phyloP scores from a whole-genome alignment of 805 yeast genomes.

The Zygotorulaspora florentina region DNA sequence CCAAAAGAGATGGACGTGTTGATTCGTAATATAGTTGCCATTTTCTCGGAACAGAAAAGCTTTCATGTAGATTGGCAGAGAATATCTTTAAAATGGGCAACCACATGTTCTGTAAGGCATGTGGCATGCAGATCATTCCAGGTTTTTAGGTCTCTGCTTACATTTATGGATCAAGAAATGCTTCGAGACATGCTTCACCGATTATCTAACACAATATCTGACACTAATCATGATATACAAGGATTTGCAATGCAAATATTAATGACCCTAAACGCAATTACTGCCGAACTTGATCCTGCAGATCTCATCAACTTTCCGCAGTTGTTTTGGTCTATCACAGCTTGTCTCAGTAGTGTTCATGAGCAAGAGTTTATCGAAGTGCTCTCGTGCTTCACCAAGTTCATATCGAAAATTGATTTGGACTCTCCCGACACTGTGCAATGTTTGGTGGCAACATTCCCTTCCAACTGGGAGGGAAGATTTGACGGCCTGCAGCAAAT shows the following conservation, averaged over 20 bases:
- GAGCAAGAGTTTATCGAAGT: constrained; percentile 92
- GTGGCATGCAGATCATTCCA: constrained; percentile 96
- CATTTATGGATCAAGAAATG: constrained; percentile 81
- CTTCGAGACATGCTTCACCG: constrained; percentile 90
- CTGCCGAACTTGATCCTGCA: constrained; percentile 76
- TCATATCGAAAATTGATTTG: constrained; percentile 80
- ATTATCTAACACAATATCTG: constrained; percentile 87
- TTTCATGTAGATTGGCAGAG: constrained; percentile 83
- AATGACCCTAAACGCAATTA: constrained; percentile 91
- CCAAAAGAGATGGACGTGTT: constrained; percentile 81
- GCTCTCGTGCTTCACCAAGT: constrained; percentile 73
- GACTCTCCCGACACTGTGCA: constrained; percentile 82
- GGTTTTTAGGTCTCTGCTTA: constrained; percentile 76
- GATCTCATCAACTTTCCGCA: constrained; percentile 86
- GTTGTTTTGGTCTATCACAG: constrained; percentile 91
- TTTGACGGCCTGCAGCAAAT: constrained; percentile 84
- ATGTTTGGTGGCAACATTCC: constrained; percentile 80
- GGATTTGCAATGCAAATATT: constrained; percentile 96
- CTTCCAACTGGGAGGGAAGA: constrained; percentile 92
- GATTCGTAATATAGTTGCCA: constrained; percentile 56
- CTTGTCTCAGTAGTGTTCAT: constrained; percentile 82
- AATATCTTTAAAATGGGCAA: constrained; percentile 86
- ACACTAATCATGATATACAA: constrained; percentile 83
- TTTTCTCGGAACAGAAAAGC: constrained; percentile 47
- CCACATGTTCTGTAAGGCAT: constrained; percentile 95